Base-by-base conservation (phyloP, 805 yeast species). In the Barnettozyma populi region DNA sequence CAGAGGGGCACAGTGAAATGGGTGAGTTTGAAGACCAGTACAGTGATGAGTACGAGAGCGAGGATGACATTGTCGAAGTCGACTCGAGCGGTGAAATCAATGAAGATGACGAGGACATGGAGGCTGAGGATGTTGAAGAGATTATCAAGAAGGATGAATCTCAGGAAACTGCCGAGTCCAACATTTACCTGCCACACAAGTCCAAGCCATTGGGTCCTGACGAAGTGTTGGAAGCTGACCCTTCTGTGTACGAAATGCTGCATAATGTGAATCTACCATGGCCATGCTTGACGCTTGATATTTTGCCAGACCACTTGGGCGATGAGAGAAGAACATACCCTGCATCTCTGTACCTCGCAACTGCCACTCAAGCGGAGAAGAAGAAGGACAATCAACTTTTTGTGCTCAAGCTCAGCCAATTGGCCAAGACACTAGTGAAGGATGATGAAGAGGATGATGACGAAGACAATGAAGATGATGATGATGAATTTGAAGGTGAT, bases 201-300 rank as follows among this genome's bases (percentile, higher is more conserved):
- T 84, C 94, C 24, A 82, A 79, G 59, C 97, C 97, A 6, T 74
- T 94, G 56, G 97, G 97, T 1, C 95, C 96, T 2, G 96, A 89
- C 69, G 98, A 94, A 71, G 95, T 86, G 11, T 74, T 94, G 62
- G 97, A 92, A 69, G 96, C 98, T 1, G 99, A 94, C 69, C 96
- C 96, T 40, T 73, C 90, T 7, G 97, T 92, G 3, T 94, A 94
- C 65, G 96, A 92, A 61, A 94, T 94, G 98, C 71, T 94, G 49
- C 99, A 94, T 67, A 87, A 86, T 59, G 88, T 92, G 50, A 87
- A 87, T 65, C 71, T 92, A 67, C 95, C 96, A 59, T 94, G 98
- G 98, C 98, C 99, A 11, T 90, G 97, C 69, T 70, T 94, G 63
- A 89, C 97, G 3, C 73, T 94, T 51, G 98, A 92, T 62, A 71